Evolutionary conservation across 1,284 basidiomycete genomes (phyloP).

Genomic region (Laetiporus sulphureus): DNA sequence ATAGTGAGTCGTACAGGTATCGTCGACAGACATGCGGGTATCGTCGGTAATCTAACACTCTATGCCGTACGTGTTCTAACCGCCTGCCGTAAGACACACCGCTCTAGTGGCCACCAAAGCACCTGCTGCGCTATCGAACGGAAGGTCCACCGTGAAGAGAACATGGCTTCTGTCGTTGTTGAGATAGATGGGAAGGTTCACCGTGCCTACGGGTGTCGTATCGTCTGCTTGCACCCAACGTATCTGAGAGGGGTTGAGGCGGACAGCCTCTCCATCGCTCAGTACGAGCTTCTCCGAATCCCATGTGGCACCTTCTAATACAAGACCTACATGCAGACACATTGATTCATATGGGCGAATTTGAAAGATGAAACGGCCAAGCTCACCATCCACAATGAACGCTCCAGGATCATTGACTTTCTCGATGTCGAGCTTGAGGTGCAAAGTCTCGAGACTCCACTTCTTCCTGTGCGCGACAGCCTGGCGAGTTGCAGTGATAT

Average conservation of each 20-base stretch:
- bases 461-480: conserved; percentile 85
- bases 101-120: conserved; percentile 73
- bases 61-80: conserved; percentile 13
- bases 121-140: conserved; percentile 61
- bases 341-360: conserved; percentile 2
- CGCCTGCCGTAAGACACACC: conserved; percentile 69
- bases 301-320: conserved; percentile 84
- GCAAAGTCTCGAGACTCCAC: conserved; percentile 88
- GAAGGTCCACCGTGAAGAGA: conserved; percentile 79
- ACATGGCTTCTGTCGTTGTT: conserved; percentile 88
- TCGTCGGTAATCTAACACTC: conserved; percentile 7
- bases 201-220: conserved; percentile 30
- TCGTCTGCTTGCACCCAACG: conserved; percentile 77
- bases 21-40: conserved; percentile 2
- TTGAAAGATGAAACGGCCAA: conserved; percentile 1
- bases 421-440: conserved; percentile 75
- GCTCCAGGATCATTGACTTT: conserved; percentile 66
- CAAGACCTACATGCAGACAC: conserved; percentile 76
- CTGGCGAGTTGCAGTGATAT: conserved; percentile 90
- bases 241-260: conserved; percentile 74
- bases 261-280: conserved; percentile 76
- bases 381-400: conserved; percentile 81
- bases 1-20: conserved; percentile 8
- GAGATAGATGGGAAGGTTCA: conserved; percentile 88
- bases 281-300: conserved; percentile 57